A percentile compares a stretch with the other conserved stretches of the same genome.
Conservation (phyloP, 176 grass and related monocot genomes). For the Zoysia japonica region DNA sequence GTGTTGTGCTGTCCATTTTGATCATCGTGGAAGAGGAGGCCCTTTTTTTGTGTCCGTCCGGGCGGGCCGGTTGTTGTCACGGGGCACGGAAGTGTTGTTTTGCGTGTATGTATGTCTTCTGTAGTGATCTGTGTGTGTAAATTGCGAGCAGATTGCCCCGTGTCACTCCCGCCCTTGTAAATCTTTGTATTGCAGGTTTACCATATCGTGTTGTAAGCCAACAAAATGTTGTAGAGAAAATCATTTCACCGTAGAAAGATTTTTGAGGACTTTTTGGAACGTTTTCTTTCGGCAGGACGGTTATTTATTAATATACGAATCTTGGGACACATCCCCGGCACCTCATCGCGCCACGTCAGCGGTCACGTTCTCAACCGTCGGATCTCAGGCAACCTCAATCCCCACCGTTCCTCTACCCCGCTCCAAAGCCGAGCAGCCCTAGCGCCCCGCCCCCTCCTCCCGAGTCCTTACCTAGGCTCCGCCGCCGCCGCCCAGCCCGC, state of each 20-base stretch:
- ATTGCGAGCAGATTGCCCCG: constrained; percentile 21
- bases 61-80: background rate
- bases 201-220: constrained; percentile 20
- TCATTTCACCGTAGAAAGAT: background rate
- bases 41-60: background rate
- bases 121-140: constrained; percentile 20
- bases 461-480: too few relatives aligned
- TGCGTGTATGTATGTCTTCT: background rate
- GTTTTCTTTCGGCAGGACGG: too few relatives aligned
- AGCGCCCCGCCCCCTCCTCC: too few relatives aligned
- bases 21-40: background rate
- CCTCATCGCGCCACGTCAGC: too few relatives aligned
- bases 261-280: background rate
- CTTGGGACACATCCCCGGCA: too few relatives aligned
- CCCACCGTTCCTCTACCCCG: too few relatives aligned
- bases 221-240: background rate
- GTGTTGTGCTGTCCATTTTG: background rate
- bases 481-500: too few relatives aligned
- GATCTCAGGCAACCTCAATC: too few relatives aligned
- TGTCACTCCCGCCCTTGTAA: constrained; percentile 1
- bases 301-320: too few relatives aligned
- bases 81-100: background rate
- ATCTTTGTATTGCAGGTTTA: constrained; percentile 18
- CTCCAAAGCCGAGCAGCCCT: too few relatives aligned
- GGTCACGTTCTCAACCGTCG: too few relatives aligned